Conservation (phyloP, 148 eudicot species). For the Arctostaphylos glauca region DNA sequence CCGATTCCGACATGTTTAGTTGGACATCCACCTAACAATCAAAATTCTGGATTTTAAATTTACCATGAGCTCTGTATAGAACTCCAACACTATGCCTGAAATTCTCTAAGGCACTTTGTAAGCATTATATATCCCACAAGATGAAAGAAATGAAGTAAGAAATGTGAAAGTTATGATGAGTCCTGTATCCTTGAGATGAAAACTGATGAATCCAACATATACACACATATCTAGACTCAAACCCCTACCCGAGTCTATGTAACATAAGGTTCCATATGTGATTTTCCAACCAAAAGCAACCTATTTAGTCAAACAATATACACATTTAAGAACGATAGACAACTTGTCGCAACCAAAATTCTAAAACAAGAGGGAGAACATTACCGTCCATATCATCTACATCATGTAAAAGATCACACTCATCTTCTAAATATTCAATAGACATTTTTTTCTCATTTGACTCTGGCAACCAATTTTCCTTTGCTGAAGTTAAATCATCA, state of each 20-base stretch:
- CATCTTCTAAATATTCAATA: slow-evolving; percentile 84
- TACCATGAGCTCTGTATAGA: background rate
- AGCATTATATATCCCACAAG: background rate
- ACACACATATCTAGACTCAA: background rate
- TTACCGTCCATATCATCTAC: slow-evolving; percentile 88
- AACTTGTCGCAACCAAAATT: background rate
- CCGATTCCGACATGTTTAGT: background rate
- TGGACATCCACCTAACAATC: background rate
- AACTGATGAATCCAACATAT: background rate
- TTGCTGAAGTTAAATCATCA: slow-evolving; percentile 28
- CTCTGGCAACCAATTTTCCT: slow-evolving; percentile 24
- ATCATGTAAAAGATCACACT: slow-evolving; percentile 55
- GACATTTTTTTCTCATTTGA: slow-evolving; percentile 52
- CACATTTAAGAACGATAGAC: background rate
- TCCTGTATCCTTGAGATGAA: background rate
- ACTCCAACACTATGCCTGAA: background rate
- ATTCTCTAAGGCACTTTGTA: background rate
- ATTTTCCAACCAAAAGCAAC: background rate
- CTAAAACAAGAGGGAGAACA: background rate
- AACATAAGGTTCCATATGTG: background rate
- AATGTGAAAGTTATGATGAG: background rate
- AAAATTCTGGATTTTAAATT: background rate
- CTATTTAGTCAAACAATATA: background rate
- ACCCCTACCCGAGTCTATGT: background rate
- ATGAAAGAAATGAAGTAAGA: background rate